These are phyloP conservation scores for Batkoa obscura DNA, from an alignment of 371 early-diverging fungal species.

Conservation along the genomic window DNA sequence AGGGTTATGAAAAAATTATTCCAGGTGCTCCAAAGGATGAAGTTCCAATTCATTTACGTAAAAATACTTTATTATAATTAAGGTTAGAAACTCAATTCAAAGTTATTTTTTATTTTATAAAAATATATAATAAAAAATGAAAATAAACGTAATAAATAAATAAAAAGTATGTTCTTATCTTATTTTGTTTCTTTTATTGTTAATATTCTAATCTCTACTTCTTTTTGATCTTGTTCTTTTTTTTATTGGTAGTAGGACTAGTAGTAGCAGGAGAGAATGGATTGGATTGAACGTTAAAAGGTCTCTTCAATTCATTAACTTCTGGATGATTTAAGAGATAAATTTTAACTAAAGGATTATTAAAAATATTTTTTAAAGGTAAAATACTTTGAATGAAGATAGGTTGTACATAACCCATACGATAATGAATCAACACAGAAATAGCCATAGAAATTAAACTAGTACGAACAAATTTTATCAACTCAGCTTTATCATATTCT, in stretches of 20 bases:
- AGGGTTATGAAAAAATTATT: constrained; percentile 62
- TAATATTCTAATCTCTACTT: no score
- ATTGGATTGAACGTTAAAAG: constrained; percentile 47
- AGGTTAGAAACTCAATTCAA: no score
- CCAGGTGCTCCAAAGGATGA: constrained; percentile 49
- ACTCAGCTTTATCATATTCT: constrained; percentile 63
- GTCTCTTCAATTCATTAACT: constrained; percentile 57
- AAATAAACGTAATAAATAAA: no score
- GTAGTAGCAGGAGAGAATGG: constrained; percentile 20
- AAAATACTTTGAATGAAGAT: constrained; percentile 71
- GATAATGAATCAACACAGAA: constrained; percentile 63
- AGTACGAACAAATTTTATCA: constrained; percentile 46
- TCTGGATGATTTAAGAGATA: constrained; percentile 62
- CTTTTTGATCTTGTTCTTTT: no score
- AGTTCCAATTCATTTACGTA: constrained; percentile 48
- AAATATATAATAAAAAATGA: no score
- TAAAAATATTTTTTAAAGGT: constrained; percentile 50
- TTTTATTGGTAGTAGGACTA: no score
- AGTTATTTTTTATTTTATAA: no score
- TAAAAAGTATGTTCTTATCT: no score
- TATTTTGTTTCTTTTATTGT: no score
- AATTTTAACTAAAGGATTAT: constrained; percentile 54
- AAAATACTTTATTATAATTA: constrained; percentile 29
- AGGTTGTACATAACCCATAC: constrained; percentile 77
- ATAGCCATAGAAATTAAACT: constrained; percentile 42